Base-by-base conservation (phyloP, 768 basidiomycete species). In the Mrakia blollopis region DNA sequence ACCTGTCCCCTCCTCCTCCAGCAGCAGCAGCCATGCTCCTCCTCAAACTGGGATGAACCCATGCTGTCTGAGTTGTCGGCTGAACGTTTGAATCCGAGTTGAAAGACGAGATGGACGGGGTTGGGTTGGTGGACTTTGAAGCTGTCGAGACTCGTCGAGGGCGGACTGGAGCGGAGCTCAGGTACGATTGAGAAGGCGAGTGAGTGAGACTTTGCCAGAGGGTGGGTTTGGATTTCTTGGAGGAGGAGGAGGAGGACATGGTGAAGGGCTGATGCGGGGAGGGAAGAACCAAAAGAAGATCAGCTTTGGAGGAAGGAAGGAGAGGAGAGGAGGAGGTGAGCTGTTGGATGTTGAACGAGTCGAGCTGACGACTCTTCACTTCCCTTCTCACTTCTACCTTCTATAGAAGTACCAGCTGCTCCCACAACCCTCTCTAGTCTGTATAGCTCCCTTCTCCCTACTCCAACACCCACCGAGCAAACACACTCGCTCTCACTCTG, bases 151-250 rank as follows among this genome's bases (percentile, higher is more conserved):
- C 28, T 23, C 68, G n/a, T 14, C 67, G 52, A 57, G 74, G 54
- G 14, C 52, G 57, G 13, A 37, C n/a, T 0, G 76, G 76, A 41
- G 77, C 73, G 23, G 18, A 32, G 1, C 60, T 32, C 28, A 60
- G 52, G 54, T 78, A 78, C 47, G 77, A 78, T 32, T 70, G 65
- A 10, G 72, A 74, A n/a, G 77, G 77, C 0, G 52, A 23, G 35
- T 70, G 68, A 3, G 77, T 71, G 67, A 78, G 37, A 0, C 28
- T 25, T 37, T 78, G 62, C 77, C 77, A 78, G 39, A 78, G 47
- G 9, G 73, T 70, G 0, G 77, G 73, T 60, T 78, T 78, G 41
- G 65, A 14, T 68, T 72, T 77, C 28, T 68, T 68, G 65, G 65
- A 39, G 39, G 65, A 35, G 21, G 35, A 67, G 25, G 62, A 30